Base-by-base conservation (phyloP, 257 asterid species). In the Linderniella brevidens region DNA sequence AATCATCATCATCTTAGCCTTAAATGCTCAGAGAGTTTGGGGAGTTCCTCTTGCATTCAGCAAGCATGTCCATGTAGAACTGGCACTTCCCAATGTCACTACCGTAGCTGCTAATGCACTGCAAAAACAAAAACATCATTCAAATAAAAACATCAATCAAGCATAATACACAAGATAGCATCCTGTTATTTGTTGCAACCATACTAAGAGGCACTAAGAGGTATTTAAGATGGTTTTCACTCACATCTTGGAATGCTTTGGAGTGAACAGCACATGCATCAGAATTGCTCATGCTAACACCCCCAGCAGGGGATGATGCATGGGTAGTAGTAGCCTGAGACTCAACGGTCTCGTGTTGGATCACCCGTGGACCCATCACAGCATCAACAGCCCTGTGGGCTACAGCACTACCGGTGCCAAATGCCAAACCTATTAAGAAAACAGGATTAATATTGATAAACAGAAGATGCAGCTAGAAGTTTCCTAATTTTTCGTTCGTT, bases 321-420 rank as follows among this genome's bases (percentile, higher is more conserved):
- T 25, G 32, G 32, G 6, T 25, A 2, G 32, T 6, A 17, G 51
- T 9, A 49, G 87, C 62, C 40, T 68, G 80, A 42, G 97, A 53
- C 51, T 10, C 79, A n/a, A 70, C 88, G 16, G 77, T 50, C 60
- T 87, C 97, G 36, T 80, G 97, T 35, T 80, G 93, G 62, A 87
- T 70, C 18, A 88, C 77, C 1, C 95, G 74, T 46, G 95, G 92
- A 19, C 97, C 97, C 78, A 83, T 49, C 36, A 87, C 70, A 18
- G 93, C 50, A 70, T 83, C 97, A 2, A 80, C 93, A 39, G 92
- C 93, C 73, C 93, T 64, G 53, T 83, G 97, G 17, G 95, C 97
- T 40, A 87, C 55, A 14, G 92, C 93, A 67, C 84, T 87, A 52
- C 97, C 97, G 64, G 77, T 64, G 25, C 95, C 97, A 58, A 80